These are phyloP conservation scores for Apostasia shenzhenica DNA, from an alignment of 106 monocot genomes.

Conservation along the genomic window DNA sequence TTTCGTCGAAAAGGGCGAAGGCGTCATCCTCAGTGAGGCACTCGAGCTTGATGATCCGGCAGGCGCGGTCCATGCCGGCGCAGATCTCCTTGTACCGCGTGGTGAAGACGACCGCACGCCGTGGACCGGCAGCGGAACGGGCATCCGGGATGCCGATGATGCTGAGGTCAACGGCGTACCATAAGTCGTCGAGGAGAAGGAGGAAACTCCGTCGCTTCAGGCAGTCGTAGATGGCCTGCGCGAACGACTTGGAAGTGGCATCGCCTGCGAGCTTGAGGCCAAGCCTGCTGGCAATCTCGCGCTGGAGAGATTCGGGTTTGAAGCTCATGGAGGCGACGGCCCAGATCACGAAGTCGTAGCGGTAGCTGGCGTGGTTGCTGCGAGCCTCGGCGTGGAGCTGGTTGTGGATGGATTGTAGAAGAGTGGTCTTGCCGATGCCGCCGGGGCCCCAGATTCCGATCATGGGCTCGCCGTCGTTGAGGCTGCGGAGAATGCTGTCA, in stretches of 20 bases:
- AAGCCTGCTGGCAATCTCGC: background rate
- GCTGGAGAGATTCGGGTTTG: background rate
- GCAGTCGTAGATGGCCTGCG: background rate
- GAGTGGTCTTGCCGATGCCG: constrained; percentile 16
- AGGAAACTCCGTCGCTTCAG: constrained; percentile 10
- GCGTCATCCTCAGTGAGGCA: background rate
- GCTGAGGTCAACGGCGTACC: constrained; percentile 1
- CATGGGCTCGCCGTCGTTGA: constrained; percentile 1
- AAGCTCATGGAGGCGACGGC: background rate
- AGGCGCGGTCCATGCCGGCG: background rate
- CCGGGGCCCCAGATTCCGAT: constrained; percentile 20
- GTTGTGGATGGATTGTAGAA: background rate
- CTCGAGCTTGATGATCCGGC: background rate
- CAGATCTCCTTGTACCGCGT: constrained; percentile 1
- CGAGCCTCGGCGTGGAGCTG: background rate
- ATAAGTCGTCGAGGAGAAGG: constrained; percentile 18
- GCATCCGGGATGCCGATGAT: background rate
- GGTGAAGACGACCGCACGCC: constrained; percentile 8
- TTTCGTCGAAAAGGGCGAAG: background rate
- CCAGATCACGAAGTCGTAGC: constrained; percentile 2
- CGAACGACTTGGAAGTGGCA: no score
- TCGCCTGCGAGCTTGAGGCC: background rate
- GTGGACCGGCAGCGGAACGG: no score
- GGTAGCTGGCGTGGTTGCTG: background rate
- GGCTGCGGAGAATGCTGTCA: background rate